phyloP scores from a whole-genome alignment of 2,329 filamentous ascomycete species.

The Paraphaeosphaeria sporulosa region DNA sequence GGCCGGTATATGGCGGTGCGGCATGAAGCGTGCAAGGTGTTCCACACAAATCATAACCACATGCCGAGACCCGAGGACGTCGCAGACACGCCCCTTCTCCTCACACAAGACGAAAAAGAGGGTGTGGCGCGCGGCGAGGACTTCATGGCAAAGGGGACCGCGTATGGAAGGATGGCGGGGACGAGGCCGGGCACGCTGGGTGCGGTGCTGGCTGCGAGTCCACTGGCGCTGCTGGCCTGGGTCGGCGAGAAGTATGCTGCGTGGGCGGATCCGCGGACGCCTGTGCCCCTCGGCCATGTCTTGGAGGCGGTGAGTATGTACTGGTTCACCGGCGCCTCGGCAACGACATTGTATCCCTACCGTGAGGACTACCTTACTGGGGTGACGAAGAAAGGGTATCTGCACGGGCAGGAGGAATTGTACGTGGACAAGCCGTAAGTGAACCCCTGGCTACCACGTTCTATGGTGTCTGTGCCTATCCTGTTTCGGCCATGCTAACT shows the following conservation, averaged over 20 bases:
- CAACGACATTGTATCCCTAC: slow-evolving; percentile 61
- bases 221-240: slow-evolving; percentile 66
- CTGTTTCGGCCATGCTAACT: no score
- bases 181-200: slow-evolving; percentile 65
- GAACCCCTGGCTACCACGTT: no score
- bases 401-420: slow-evolving; percentile 25
- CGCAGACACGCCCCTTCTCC: no score
- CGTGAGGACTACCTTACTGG: slow-evolving; percentile 36
- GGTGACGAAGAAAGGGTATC: slow-evolving; percentile 12
- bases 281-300: slow-evolving; percentile 52
- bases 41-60: slow-evolving; percentile 43
- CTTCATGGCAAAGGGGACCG: slow-evolving; percentile 54
- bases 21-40: slow-evolving; percentile 58
- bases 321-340: slow-evolving; percentile 62
- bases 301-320: slow-evolving; percentile 61
- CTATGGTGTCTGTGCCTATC: no score
- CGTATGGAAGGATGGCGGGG: slow-evolving; percentile 62
- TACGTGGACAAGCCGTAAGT: slow-evolving; percentile 53
- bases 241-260: slow-evolving; percentile 65
- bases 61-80: slow-evolving; percentile 27
- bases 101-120: no score
- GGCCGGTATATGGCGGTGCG: slow-evolving; percentile 52
- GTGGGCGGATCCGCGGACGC: slow-evolving; percentile 56
- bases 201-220: slow-evolving; percentile 60
- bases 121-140: slow-evolving; percentile 47